A percentile compares a stretch with the other conserved stretches of the same genome.
Conservation (phyloP, 257 asterid genomes). For the Cruciata laevipes region DNA sequence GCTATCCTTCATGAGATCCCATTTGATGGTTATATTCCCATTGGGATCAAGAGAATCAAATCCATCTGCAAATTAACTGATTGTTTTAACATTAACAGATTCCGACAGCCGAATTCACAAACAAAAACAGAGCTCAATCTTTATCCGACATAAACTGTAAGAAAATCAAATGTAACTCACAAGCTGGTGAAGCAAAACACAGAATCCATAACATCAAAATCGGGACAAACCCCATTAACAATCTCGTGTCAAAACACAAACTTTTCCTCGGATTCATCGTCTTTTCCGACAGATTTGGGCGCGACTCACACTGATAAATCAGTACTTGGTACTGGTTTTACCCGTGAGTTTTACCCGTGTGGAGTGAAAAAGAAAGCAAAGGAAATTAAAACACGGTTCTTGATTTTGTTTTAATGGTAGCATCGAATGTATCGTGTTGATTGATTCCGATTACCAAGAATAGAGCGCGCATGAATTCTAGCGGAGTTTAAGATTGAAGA, state of each 20-base stretch:
- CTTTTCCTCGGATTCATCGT: constrained; percentile 10
- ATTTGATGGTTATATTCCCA: constrained; percentile 64
- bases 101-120: not conserved
- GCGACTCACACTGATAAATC: not conserved
- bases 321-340: not conserved
- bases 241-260: constrained; percentile 16
- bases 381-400: not conserved
- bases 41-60: constrained; percentile 77
- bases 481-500: not conserved
- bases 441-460: not conserved
- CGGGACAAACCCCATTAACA: constrained; percentile 20
- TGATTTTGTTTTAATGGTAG: not conserved
- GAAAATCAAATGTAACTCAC: constrained; percentile 33
- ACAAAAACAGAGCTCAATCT: not conserved
- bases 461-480: not conserved
- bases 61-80: constrained; percentile 70
- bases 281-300: not conserved
- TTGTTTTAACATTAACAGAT: constrained; percentile 37
- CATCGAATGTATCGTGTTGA: not conserved
- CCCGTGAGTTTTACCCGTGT: not conserved
- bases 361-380: not conserved
- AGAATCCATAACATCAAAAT: constrained; percentile 18
- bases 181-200: constrained; percentile 24
- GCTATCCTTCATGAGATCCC: constrained; percentile 53
- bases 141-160: not conserved